Evolutionary conservation across 257 asterid genomes (phyloP).

Genomic region (Primulina tabacum): DNA sequence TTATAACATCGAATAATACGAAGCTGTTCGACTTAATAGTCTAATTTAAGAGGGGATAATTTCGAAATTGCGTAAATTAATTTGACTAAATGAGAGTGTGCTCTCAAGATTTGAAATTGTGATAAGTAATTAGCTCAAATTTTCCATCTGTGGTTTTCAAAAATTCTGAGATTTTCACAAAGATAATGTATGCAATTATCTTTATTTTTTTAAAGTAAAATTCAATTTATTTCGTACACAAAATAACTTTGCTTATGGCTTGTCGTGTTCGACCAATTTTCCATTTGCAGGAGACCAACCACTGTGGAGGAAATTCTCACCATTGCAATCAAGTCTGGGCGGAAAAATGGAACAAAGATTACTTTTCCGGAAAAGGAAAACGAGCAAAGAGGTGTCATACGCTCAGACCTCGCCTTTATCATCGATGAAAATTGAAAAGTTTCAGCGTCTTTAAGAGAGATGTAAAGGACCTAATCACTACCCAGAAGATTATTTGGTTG

Average conservation of each 20-base stretch:
- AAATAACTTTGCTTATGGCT: neutral
- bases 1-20: too few relatives aligned
- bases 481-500: constrained; percentile 67
- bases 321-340: constrained; percentile 81
- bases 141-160: too few relatives aligned
- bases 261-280: neutral
- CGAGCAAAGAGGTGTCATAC: constrained; percentile 69
- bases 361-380: constrained; percentile 92
- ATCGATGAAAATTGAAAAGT: constrained; percentile 89
- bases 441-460: constrained; percentile 73
- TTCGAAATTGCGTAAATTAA: too few relatives aligned
- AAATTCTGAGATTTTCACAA: too few relatives aligned
- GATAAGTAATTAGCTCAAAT: too few relatives aligned
- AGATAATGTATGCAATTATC: too few relatives aligned
- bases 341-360: constrained; percentile 95
- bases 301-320: constrained; percentile 70
- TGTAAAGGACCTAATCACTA: constrained; percentile 71
- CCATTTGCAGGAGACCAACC: constrained; percentile 55
- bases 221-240: too few relatives aligned
- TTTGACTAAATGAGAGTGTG: too few relatives aligned
- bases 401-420: constrained; percentile 77
- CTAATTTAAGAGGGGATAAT: too few relatives aligned
- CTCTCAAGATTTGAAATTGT: too few relatives aligned
- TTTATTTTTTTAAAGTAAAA: too few relatives aligned
- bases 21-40: too few relatives aligned